A percentile compares a stretch with the other conserved stretches of the same genome.
phyloP scores from a whole-genome alignment of 176 grass and related monocot species.

The Phyllostachys edulis region DNA sequence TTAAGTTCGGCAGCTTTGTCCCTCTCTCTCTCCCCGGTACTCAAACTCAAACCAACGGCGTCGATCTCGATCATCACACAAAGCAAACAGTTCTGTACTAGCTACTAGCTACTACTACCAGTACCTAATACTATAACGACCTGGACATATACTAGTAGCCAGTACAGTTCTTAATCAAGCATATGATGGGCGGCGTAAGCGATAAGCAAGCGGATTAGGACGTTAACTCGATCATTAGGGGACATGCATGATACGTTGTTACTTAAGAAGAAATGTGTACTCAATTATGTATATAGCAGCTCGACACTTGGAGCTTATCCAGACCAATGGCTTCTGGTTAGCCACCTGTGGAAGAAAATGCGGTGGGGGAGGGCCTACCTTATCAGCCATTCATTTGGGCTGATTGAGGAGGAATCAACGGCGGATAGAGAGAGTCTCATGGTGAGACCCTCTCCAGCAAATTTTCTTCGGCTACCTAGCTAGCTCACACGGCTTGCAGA shows the following conservation, averaged over 20 bases:
- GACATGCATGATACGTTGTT: neutral
- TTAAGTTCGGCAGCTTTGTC: neutral
- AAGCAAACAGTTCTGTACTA: neutral
- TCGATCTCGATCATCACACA: neutral
- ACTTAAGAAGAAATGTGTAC: neutral
- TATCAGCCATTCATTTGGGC: no score
- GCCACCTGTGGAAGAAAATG: no score
- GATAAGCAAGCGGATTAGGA: conserved; percentile 2
- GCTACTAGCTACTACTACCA: no score
- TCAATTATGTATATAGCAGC: neutral
- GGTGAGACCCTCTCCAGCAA: no score
- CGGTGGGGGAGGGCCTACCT: no score
- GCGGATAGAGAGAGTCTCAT: no score
- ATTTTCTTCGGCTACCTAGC: neutral
- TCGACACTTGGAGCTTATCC: conserved; percentile 9
- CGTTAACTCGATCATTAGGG: neutral
- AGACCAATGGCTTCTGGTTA: neutral
- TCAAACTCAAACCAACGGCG: neutral
- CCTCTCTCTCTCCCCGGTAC: neutral
- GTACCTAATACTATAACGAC: neutral
- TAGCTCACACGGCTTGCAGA: neutral
- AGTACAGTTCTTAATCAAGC: neutral
- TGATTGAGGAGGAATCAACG: no score
- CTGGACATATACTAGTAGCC: no score
- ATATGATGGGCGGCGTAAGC: neutral